Evolutionary conservation across 306 rosid species (phyloP).

Genomic region (Casuarina glauca): DNA sequence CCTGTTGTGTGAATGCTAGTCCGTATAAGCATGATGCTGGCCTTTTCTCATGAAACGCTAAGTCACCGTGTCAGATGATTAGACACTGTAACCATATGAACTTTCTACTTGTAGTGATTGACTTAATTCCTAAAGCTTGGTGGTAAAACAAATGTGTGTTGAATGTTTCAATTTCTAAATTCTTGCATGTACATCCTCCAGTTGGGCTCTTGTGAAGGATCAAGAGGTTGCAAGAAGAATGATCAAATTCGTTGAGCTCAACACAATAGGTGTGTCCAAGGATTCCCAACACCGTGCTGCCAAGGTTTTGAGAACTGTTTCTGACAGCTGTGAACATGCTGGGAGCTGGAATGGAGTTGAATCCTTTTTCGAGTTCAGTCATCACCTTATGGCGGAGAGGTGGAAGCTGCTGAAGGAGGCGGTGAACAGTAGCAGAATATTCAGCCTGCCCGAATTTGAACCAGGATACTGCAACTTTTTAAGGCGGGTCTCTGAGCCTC

Average conservation of each 20-base stretch:
- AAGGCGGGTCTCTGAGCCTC: conserved; percentile 38
- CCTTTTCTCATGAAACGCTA: not conserved
- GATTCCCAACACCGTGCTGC: conserved; percentile 93
- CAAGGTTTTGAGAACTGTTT: conserved; percentile 53
- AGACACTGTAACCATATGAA: not conserved
- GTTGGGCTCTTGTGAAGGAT: conserved; percentile 93
- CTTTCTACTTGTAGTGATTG: not conserved
- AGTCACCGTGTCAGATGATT: not conserved
- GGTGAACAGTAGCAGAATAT: conserved; percentile 40
- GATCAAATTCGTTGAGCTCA: conserved; percentile 73
- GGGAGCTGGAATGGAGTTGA: conserved; percentile 22
- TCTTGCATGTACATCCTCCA: conserved; percentile 11
- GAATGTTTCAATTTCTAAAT: not conserved
- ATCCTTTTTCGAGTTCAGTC: conserved; percentile 57
- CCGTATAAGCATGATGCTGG: not conserved
- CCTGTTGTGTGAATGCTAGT: not conserved
- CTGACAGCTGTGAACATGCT: conserved; percentile 42
- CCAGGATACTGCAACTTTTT: conserved; percentile 57
- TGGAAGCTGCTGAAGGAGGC: conserved; percentile 63
- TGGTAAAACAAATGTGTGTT: not conserved
- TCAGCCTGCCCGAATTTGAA: conserved; percentile 54
- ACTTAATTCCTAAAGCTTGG: not conserved
- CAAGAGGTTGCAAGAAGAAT: conserved; percentile 63
- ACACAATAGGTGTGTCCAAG: conserved; percentile 84
- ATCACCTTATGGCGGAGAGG: conserved; percentile 53